Base-by-base conservation (phyloP, 208 protist genomes). In the Acanthamoeba divionensis region DNA sequence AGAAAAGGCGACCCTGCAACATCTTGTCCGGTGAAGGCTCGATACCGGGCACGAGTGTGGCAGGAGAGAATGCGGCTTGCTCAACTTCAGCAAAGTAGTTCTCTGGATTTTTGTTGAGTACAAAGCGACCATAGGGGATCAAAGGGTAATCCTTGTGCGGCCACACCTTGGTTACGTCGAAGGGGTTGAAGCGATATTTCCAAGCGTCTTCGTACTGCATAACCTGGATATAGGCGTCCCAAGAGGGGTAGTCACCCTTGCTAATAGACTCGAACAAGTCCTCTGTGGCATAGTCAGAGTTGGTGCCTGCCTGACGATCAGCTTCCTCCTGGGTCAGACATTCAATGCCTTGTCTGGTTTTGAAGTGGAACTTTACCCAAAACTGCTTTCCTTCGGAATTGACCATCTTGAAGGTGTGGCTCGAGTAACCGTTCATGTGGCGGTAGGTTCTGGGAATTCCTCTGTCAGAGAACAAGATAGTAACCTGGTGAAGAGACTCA, bases 61-160 rank as follows among this genome's bases (percentile, higher is more conserved):
- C 50, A 50, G 96, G 96, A 4, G 87, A 93, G 90, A 97, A 97
- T 18, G 96, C 96, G 45, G 73, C 89, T 80, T 93, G 95, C 90
- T 97, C 96, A 31, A 95, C 89, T 71, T 97, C 96, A 33, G 92
- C 92, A 93, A 97, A 97, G 92, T 96, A 97, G 91, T 97, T 97
- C 24, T 95, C 94, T 36, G 95, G 93, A 90, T 97, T 97, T 45
- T 94, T 60, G 91, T 97, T 96, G 13, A 97, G 91, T 8, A 95
- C 94, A 80, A 97, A 91, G 38, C 90, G 62, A 79, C 96, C 96
- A 31, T 97, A 71, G 55, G 90, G 83, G 48, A 95, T 94, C 3
- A 97, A 54, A 50, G 96, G 96, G 90, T 92, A 96, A 21, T 95
- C 92, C 62, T 94, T 92, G 45, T 97, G 94, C 60, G 94, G 82